These are phyloP conservation scores for Serpula lacrymans DNA, from an alignment of 768 basidiomycete genomes.

Conservation along the genomic window DNA sequence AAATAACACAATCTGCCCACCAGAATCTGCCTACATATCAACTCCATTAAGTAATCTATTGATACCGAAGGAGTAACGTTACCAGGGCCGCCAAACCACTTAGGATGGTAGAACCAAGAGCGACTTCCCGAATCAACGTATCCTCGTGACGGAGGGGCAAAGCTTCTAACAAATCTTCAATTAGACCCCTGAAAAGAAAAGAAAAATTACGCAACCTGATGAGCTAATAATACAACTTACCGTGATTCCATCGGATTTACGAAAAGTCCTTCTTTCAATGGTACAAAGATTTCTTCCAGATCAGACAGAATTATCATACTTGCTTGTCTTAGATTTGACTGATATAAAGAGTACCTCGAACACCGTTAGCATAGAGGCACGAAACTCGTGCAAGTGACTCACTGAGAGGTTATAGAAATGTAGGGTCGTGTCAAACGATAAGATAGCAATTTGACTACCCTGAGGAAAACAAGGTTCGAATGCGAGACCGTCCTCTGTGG, in stretches of 20 bases:
- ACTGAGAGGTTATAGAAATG: conserved; percentile 92
- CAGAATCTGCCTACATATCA: conserved; percentile 50
- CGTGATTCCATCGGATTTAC: conserved; percentile 70
- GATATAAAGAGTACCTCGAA: conserved; percentile 14
- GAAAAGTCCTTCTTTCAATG: conserved; percentile 68
- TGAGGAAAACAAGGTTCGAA: conserved; percentile 51
- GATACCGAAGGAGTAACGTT: conserved; percentile 24
- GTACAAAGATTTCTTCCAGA: conserved; percentile 89
- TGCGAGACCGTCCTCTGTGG: conserved; percentile 35
- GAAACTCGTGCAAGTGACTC: conserved; percentile 30
- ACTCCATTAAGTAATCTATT: conserved; percentile 6
- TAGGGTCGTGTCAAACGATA: conserved; percentile 77
- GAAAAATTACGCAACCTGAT: background rate
- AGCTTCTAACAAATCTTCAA: conserved; percentile 63
- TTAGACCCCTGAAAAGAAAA: conserved; percentile 41
- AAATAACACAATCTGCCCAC: conserved; percentile 78
- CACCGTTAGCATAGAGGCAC: conserved; percentile 9
- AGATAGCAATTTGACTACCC: conserved; percentile 61
- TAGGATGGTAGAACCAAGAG: conserved; percentile 74
- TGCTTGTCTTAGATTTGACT: conserved; percentile 46
- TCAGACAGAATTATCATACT: conserved; percentile 83
- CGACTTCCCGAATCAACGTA: conserved; percentile 49
- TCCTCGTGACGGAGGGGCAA: conserved; percentile 62
- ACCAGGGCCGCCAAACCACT: conserved; percentile 73
- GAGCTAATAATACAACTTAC: conserved; percentile 37